Evolutionary conservation across 2,329 filamentous ascomycete genomes (phyloP).

Genomic region (Myriangium duriaei): DNA sequence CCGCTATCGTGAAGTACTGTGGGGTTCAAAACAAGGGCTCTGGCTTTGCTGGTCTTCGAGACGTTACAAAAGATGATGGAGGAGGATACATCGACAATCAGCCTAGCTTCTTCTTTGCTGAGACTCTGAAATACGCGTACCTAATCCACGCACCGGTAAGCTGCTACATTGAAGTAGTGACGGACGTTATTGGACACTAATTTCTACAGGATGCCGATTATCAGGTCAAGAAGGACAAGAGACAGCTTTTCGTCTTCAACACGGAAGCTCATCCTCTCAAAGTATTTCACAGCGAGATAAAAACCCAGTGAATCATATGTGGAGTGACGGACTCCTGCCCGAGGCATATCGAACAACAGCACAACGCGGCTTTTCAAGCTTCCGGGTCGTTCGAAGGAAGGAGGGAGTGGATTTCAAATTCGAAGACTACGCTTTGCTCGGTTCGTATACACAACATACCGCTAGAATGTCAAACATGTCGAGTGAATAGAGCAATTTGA

Average conservation of each 20-base stretch:
- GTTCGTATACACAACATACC: no score
- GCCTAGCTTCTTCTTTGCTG: conserved; percentile 81
- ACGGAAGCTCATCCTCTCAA: conserved; percentile 52
- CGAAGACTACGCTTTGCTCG: no score
- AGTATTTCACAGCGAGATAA: no score
- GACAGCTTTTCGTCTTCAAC: conserved; percentile 49
- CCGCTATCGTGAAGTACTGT: conserved; percentile 50
- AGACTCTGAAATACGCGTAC: conserved; percentile 76
- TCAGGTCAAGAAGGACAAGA: conserved; percentile 38
- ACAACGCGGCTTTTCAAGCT: no score
- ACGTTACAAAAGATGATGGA: conserved; percentile 54
- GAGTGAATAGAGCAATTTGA: no score
- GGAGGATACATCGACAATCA: conserved; percentile 56
- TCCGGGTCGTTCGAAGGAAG: no score
- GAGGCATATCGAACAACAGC: no score
- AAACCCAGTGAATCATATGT: no score
- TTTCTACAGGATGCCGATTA: conserved; percentile 40
- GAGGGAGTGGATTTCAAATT: no score
- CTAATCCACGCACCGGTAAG: conserved; percentile 43
- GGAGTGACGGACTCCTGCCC: no score
- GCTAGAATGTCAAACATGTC: no score
- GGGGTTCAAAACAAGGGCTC: conserved; percentile 51
- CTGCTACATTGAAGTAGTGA: conserved; percentile 1
- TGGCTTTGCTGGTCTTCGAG: conserved; percentile 51
- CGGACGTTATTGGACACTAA: conserved; percentile 9